Conservation (phyloP, 2,329 filamentous ascomycete species). For the Camillea tinctor region DNA sequence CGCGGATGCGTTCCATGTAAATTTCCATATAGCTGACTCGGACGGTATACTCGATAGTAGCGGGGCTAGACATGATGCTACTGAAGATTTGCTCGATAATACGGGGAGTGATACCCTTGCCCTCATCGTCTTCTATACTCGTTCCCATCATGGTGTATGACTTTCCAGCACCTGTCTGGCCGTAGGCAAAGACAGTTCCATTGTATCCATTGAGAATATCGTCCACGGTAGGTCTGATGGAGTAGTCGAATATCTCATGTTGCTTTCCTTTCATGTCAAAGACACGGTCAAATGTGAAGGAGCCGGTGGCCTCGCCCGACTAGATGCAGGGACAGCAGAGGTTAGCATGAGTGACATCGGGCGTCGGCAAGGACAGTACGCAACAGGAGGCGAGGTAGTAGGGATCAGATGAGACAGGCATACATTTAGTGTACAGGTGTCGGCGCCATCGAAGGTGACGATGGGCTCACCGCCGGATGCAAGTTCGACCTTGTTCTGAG, state of each 20-base stretch:
- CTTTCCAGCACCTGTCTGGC: conserved; percentile 97
- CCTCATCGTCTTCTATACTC: conserved; percentile 85
- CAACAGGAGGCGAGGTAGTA: background rate
- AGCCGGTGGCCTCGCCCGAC: conserved; percentile 78
- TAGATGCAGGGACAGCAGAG: conserved; percentile 38
- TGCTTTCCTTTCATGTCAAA: conserved; percentile 93
- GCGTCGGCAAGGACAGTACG: background rate
- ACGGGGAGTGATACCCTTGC: conserved; percentile 91
- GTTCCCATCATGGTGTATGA: conserved; percentile 99
- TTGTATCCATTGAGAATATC: conserved; percentile 99
- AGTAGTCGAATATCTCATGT: conserved; percentile 95
- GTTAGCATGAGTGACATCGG: conserved; percentile 22
- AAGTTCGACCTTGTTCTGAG: conserved; percentile 93
- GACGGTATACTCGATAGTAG: conserved; percentile 97
- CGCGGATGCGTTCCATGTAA: conserved; percentile 98
- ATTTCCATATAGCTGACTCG: conserved; percentile 99
- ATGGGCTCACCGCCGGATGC: conserved; percentile 88
- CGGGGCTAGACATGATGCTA: conserved; percentile 87
- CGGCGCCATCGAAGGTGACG: conserved; percentile 81
- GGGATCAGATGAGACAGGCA: conserved; percentile 40
- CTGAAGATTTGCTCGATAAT: conserved; percentile 98
- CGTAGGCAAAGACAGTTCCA: conserved; percentile 97
- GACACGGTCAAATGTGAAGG: conserved; percentile 96
- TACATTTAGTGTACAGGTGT: conserved; percentile 86
- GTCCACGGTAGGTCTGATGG: conserved; percentile 91